Percentiles rank a stretch among this genome's conserved stretches.
Conservation (phyloP, 2,329 filamentous ascomycete species). For the Immersiporthe knoxdaviesiana region DNA sequence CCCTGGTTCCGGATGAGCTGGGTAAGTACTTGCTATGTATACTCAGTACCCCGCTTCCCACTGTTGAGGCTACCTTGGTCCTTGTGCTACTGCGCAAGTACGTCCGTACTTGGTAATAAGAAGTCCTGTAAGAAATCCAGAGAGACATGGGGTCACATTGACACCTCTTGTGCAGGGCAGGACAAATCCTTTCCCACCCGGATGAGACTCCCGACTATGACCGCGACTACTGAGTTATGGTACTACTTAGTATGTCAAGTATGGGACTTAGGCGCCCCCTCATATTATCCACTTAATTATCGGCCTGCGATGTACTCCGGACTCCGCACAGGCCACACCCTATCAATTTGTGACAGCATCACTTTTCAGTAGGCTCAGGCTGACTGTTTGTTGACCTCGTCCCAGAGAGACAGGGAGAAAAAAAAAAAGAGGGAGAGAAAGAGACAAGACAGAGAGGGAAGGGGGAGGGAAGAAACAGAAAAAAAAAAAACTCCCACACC, state of each 20-base stretch:
- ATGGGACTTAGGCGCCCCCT: too few relatives aligned
- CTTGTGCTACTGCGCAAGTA: background rate
- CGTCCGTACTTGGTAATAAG: too few relatives aligned
- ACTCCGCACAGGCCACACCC: background rate
- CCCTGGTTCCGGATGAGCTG: background rate
- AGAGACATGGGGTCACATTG: constrained; percentile 7
- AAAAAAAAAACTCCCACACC: background rate
- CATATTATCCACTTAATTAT: background rate
- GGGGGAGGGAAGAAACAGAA: background rate
- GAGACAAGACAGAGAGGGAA: background rate
- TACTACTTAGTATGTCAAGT: too few relatives aligned
- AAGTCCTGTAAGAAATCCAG: background rate
- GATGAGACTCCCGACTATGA: background rate
- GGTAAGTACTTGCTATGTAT: too few relatives aligned
- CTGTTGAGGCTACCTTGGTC: background rate
- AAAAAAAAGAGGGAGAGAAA: background rate
- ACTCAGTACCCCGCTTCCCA: constrained; percentile 8
- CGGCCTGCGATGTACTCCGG: background rate
- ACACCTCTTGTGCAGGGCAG: background rate
- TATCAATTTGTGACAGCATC: background rate
- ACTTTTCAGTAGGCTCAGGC: background rate
- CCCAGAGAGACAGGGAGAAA: background rate
- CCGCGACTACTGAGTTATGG: too few relatives aligned
- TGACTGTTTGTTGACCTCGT: background rate
- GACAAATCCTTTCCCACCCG: background rate